Conservation (phyloP, 2,329 filamentous ascomycete species). For the Anisogramma anomala region DNA sequence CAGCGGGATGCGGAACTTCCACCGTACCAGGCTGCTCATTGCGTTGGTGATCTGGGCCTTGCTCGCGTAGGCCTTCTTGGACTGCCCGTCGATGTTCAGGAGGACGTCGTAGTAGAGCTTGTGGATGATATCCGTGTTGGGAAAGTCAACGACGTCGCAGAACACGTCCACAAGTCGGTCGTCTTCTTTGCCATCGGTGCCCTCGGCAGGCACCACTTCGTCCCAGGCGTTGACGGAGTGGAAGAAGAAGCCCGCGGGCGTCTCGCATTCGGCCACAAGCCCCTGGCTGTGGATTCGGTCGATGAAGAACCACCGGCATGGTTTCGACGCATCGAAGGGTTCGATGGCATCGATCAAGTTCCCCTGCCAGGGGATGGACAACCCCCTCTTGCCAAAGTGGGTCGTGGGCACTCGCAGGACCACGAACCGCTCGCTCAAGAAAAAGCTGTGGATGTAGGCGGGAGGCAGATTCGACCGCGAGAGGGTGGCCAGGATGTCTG, state of each 20-base stretch:
- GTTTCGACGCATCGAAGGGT: constrained; percentile 44
- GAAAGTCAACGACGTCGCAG: constrained; percentile 55
- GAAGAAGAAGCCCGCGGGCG: constrained; percentile 63
- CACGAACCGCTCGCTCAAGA: constrained; percentile 59
- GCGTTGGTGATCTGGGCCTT: constrained; percentile 27
- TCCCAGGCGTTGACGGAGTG: constrained; percentile 72
- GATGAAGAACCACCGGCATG: constrained; percentile 61
- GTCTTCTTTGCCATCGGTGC: constrained; percentile 23
- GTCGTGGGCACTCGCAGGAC: constrained; percentile 62
- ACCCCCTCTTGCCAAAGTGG: constrained; percentile 44
- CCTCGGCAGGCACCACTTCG: constrained; percentile 25
- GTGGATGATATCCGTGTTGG: constrained; percentile 52
- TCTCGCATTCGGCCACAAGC: constrained; percentile 57
- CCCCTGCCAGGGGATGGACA: constrained; percentile 49
- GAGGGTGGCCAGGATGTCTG: constrained; percentile 60
- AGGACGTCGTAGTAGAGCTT: constrained; percentile 60
- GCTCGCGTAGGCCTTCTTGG: constrained; percentile 31
- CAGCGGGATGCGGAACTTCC: constrained; percentile 29
- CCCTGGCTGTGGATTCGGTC: constrained; percentile 53
- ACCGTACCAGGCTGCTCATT: constrained; percentile 31
- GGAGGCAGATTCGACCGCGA: constrained; percentile 34
- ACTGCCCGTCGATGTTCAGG: constrained; percentile 38
- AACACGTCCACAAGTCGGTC: constrained; percentile 36
- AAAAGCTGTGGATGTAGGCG: constrained; percentile 76
- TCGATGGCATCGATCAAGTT: constrained; percentile 60